A percentile compares a stretch with the other conserved stretches of the same genome.
phyloP scores from a whole-genome alignment of 2,329 filamentous ascomycete genomes.

The Colletotrichum siamense region DNA sequence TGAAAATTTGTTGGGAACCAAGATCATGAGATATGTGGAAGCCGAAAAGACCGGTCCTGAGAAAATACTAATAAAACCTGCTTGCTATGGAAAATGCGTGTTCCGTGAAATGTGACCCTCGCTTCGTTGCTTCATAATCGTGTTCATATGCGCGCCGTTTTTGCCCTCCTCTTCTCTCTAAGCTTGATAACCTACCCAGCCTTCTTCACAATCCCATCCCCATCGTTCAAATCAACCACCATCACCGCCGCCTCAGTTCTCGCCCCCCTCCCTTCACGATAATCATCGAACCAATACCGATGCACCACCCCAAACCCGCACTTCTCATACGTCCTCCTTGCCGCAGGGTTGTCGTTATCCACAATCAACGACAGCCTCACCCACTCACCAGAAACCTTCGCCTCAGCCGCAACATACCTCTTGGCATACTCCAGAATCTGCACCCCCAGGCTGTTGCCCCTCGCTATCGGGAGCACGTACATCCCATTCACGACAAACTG shows the following conservation, averaged over 20 bases:
- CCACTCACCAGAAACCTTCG: neutral
- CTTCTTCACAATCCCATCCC: neutral
- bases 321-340: neutral
- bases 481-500: conserved; percentile 13
- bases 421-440: neutral
- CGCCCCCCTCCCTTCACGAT: neutral
- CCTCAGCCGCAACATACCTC: neutral
- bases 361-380: neutral
- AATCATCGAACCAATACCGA: conserved; percentile 19
- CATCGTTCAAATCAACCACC: neutral
- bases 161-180: neutral
- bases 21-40: neutral
- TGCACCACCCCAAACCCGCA: neutral
- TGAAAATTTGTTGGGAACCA: no score
- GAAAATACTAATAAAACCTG: fast-evolving
- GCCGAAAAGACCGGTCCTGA: neutral
- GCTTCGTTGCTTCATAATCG: neutral
- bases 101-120: neutral
- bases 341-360: conserved; percentile 6
- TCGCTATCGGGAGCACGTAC: neutral
- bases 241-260: conserved; percentile 17
- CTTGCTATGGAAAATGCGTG: neutral
- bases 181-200: neutral
- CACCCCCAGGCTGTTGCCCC: neutral
- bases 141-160: neutral